A percentile compares a stretch with the other conserved stretches of the same genome.
Evolutionary conservation across 176 grass and related monocot genomes (phyloP).

Genomic region (Bothriochloa decipiens): DNA sequence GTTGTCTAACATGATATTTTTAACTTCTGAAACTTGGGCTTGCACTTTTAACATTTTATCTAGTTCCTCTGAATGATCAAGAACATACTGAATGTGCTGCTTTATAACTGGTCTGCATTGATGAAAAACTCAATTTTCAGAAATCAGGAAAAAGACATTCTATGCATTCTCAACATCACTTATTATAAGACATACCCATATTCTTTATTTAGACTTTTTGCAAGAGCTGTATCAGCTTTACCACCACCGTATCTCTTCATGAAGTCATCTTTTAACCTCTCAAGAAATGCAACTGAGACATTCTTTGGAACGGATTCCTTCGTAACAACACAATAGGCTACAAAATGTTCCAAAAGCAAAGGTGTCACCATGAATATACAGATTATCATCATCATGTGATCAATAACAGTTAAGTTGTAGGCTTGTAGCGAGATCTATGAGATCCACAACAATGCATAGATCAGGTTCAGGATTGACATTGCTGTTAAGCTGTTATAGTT

Average conservation of each 20-base stretch:
- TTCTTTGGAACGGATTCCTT: constrained; percentile 87
- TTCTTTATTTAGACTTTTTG: constrained; percentile 96
- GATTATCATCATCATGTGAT: neutral
- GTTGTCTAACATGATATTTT: constrained; percentile 93
- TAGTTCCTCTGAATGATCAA: constrained; percentile 91
- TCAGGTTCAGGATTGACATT: neutral
- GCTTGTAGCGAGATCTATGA: neutral
- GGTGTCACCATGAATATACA: constrained; percentile 28
- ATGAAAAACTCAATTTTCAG: constrained; percentile 32
- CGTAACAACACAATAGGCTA: constrained; percentile 86
- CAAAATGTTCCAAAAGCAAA: constrained; percentile 40
- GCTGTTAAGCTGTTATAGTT: neutral
- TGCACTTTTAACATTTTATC: constrained; percentile 89
- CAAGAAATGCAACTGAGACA: constrained; percentile 82
- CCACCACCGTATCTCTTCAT: constrained; percentile 92
- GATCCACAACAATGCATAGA: constrained; percentile 9
- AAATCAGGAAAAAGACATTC: neutral
- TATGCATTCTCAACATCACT: neutral
- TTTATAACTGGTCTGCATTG: constrained; percentile 82
- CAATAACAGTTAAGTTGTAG: neutral
- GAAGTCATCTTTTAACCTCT: constrained; percentile 87
- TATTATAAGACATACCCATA: constrained; percentile 63
- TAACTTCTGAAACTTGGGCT: constrained; percentile 94
- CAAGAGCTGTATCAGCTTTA: constrained; percentile 90
- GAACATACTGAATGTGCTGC: constrained; percentile 90